Percentiles rank a stretch among this genome's conserved stretches.
Evolutionary conservation across 2,329 filamentous ascomycete species (phyloP).

Genomic region (Ceratocystis cubensis): DNA sequence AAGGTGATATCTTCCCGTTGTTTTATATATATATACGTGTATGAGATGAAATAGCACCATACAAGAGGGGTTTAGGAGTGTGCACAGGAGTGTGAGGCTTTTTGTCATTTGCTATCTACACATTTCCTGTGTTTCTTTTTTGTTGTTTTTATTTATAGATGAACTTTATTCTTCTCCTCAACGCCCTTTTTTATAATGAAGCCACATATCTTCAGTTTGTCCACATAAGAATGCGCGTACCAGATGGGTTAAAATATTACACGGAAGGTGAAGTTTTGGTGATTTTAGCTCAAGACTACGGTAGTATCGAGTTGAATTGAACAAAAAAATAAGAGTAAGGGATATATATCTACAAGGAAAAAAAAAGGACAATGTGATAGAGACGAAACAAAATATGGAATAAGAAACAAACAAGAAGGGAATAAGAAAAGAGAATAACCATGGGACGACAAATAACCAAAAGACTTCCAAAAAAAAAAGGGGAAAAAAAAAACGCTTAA

Average conservation of each 20-base stretch:
- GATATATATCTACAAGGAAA: constrained; percentile 5
- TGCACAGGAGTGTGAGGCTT: too few relatives aligned
- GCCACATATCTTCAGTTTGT: too few relatives aligned
- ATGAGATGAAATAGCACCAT: neutral
- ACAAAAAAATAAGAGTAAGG: neutral
- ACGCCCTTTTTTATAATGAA: neutral
- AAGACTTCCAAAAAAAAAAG: neutral
- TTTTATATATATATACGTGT: neutral
- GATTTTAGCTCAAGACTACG: neutral
- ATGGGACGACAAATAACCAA: neutral
- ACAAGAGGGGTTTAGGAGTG: neutral
- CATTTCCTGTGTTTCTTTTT: neutral
- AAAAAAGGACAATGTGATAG: neutral
- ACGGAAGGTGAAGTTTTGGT: neutral
- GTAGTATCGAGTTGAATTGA: constrained; percentile 1
- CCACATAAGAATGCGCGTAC: too few relatives aligned
- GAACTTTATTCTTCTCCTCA: neutral
- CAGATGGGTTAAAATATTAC: too few relatives aligned
- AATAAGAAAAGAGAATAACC: neutral
- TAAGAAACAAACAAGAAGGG: neutral
- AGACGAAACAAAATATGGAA: neutral
- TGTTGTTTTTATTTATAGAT: neutral
- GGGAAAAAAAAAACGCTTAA: neutral
- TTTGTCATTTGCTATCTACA: neutral
- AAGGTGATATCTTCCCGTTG: neutral